Percentiles rank a stretch among this genome's conserved stretches.
Conservation (phyloP, 2,329 filamentous ascomycete genomes). For the Pleoardoris graminearum region DNA sequence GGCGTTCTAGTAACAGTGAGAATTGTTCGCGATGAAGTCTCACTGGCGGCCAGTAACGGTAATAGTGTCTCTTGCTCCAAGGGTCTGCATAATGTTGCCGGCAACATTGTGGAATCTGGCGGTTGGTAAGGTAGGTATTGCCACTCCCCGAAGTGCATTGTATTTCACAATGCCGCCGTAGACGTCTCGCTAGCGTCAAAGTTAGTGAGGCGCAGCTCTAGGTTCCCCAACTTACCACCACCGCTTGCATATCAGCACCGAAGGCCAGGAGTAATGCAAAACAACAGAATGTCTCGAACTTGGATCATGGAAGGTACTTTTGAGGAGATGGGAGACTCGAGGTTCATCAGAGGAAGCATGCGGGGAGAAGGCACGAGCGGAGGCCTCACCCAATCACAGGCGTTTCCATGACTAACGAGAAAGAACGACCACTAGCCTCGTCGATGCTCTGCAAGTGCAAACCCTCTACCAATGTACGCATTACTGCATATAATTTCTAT, state of each 20-base stretch:
- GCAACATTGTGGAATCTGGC: neutral
- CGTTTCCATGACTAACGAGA: conserved; percentile 14
- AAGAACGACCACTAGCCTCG: neutral
- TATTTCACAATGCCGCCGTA: neutral
- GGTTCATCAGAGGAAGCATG: neutral
- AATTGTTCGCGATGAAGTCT: neutral
- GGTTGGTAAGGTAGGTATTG: neutral
- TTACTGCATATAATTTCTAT: too few species aligned
- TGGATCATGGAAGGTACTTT: neutral
- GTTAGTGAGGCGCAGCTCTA: neutral
- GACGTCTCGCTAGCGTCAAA: neutral
- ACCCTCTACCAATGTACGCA: too few species aligned
- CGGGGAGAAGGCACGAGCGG: conserved; percentile 5
- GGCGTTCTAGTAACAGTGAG: neutral
- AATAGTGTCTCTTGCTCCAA: neutral
- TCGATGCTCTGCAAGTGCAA: too few species aligned
- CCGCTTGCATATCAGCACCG: neutral
- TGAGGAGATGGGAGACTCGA: neutral
- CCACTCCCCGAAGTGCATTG: neutral
- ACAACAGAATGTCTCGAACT: neutral
- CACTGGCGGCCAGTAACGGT: neutral
- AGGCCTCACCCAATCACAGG: conserved; percentile 8
- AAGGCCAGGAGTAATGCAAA: neutral
- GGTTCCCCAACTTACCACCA: neutral
- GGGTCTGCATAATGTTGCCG: neutral